Percentiles rank a stretch among this genome's conserved stretches.
Evolutionary conservation across 306 rosid species (phyloP).

Genomic region (Mimosa bimucronata): DNA sequence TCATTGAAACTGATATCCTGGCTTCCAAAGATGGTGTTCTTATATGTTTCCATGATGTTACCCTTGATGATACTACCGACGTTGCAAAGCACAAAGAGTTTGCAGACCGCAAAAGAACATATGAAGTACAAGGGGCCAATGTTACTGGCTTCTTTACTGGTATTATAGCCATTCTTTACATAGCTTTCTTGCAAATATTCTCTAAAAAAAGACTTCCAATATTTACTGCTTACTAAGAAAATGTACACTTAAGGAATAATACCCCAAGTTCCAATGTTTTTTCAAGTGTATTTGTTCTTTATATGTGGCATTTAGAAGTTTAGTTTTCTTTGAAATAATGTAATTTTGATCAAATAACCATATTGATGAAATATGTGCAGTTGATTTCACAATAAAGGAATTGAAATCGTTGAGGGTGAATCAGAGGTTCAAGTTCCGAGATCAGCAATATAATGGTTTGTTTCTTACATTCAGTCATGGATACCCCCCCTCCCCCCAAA

Average conservation of each 20-base stretch:
- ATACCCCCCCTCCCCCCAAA: no score
- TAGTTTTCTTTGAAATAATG: slow-evolving; percentile 5
- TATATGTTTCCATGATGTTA: slow-evolving; percentile 82
- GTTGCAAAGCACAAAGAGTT: slow-evolving; percentile 62
- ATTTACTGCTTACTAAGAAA: neutral
- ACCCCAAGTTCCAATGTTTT: neutral
- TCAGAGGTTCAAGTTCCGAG: slow-evolving; percentile 77
- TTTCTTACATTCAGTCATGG: slow-evolving; percentile 10
- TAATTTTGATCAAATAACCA: slow-evolving; percentile 16
- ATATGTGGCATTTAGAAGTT: slow-evolving; percentile 13
- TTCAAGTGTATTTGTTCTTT: neutral
- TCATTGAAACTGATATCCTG: slow-evolving; percentile 86
- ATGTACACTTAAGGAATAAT: neutral
- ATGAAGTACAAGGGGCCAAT: slow-evolving; percentile 71
- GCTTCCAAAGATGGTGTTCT: slow-evolving; percentile 92
- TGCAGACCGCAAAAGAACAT: slow-evolving; percentile 78
- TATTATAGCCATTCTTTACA: slow-evolving; percentile 29
- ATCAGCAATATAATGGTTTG: slow-evolving; percentile 85
- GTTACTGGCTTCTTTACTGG: slow-evolving; percentile 81
- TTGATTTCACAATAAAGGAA: slow-evolving; percentile 85
- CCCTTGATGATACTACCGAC: slow-evolving; percentile 77
- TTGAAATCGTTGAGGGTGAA: slow-evolving; percentile 69
- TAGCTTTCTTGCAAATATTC: neutral
- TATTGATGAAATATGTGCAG: slow-evolving; percentile 49
- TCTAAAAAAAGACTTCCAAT: neutral